Conservation (phyloP, 257 asterid species). For the Rehmannia glutinosa region DNA sequence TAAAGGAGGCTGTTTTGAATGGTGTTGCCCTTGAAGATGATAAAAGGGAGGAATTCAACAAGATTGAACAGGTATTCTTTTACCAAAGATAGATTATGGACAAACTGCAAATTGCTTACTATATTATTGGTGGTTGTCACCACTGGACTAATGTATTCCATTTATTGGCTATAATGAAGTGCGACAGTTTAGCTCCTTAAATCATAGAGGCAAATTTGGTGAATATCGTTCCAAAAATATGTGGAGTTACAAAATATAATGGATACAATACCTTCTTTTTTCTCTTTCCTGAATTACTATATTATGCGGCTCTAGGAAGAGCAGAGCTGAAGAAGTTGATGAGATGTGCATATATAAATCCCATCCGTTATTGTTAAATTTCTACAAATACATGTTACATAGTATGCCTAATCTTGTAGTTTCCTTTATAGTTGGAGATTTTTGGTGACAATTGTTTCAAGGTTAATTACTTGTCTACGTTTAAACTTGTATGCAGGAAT, state of each 20-base stretch:
- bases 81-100: not conserved
- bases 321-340: slow-evolving; percentile 9
- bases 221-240: too few species aligned
- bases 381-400: not conserved
- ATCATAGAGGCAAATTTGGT: too few species aligned
- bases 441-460: not conserved
- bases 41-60: slow-evolving; percentile 81
- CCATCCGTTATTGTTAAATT: not conserved
- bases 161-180: not conserved
- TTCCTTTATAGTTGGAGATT: slow-evolving; percentile 1
- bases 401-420: not conserved
- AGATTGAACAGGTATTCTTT: slow-evolving; percentile 73
- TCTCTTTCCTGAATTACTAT: too few species aligned
- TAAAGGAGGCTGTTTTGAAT: slow-evolving; percentile 88
- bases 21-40: slow-evolving; percentile 95
- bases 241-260: too few species aligned
- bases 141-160: not conserved
- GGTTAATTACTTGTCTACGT: slow-evolving; percentile 2
- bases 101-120: not conserved
- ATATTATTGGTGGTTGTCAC: not conserved
- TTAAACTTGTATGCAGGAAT: slow-evolving; percentile 50
- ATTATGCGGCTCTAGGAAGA: too few species aligned
- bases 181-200: too few species aligned
- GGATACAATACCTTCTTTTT: too few species aligned
- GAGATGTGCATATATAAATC: not conserved